Evolutionary conservation across 2,329 filamentous ascomycete genomes (phyloP).

Genomic region (Exophiala viscosa): DNA sequence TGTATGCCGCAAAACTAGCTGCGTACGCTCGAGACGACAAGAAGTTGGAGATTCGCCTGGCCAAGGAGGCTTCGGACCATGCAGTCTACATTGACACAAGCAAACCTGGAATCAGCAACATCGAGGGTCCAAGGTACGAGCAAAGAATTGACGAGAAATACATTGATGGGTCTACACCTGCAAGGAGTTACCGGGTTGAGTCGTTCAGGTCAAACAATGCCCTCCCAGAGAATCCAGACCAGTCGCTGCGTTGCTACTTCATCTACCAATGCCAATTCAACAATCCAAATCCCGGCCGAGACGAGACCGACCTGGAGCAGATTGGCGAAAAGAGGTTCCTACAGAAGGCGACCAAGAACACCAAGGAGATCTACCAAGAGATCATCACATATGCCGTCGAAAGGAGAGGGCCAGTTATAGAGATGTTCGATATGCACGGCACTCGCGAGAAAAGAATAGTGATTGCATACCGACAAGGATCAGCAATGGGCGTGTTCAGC

Average conservation of each 20-base stretch:
- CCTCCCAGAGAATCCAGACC: constrained; percentile 68
- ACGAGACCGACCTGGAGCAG: constrained; percentile 83
- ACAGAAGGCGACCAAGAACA: constrained; percentile 93
- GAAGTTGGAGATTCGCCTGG: constrained; percentile 86
- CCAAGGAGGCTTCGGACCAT: constrained; percentile 92
- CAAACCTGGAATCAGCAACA: constrained; percentile 73
- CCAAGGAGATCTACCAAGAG: constrained; percentile 90
- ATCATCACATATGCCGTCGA: constrained; percentile 81
- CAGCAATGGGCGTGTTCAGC: constrained; percentile 89
- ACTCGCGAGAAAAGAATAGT: constrained; percentile 90
- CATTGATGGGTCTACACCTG: constrained; percentile 70
- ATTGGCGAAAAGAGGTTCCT: constrained; percentile 93
- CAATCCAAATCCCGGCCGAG: constrained; percentile 65
- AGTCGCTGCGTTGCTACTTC: constrained; percentile 94
- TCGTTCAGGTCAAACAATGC: constrained; percentile 90
- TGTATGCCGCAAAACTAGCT: constrained; percentile 95
- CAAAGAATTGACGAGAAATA: constrained; percentile 93
- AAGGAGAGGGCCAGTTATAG: constrained; percentile 89
- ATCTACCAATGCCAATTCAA: constrained; percentile 95
- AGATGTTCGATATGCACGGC: constrained; percentile 93
- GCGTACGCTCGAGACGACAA: constrained; percentile 91
- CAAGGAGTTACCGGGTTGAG: constrained; percentile 84
- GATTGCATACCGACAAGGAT: constrained; percentile 88
- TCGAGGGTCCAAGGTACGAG: constrained; percentile 85
- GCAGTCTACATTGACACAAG: constrained; percentile 99